These are phyloP conservation scores for Beauveria rudraprayagi DNA, from an alignment of 2,329 filamentous ascomycete species.

Conservation along the genomic window DNA sequence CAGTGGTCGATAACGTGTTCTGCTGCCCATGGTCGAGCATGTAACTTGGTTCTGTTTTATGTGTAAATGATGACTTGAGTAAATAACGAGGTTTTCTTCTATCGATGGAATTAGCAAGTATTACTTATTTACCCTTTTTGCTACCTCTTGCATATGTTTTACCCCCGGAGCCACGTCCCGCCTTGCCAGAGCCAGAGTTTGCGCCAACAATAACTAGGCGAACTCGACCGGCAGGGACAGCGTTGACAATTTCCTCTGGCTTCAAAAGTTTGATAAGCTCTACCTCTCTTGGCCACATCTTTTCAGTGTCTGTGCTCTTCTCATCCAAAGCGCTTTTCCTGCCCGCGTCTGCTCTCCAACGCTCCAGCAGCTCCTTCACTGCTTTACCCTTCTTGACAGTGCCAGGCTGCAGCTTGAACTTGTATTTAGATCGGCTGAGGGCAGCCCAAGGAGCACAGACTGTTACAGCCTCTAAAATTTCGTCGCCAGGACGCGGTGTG, in stretches of 20 bases:
- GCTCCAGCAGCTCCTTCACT: conserved; percentile 78
- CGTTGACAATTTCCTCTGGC: conserved; percentile 72
- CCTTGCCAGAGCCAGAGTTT: conserved; percentile 32
- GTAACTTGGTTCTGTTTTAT: neutral
- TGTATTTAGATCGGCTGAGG: conserved; percentile 73
- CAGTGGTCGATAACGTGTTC: neutral
- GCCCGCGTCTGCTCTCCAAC: conserved; percentile 61
- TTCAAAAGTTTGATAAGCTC: conserved; percentile 76
- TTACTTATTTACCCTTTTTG: conserved; percentile 17
- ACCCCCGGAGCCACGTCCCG: conserved; percentile 31
- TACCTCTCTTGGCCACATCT: conserved; percentile 78
- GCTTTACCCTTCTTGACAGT: conserved; percentile 89
- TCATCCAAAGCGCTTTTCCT: conserved; percentile 56
- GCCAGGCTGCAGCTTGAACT: conserved; percentile 89
- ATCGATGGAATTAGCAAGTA: neutral
- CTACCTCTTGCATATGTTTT: conserved; percentile 25
- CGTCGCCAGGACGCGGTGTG: conserved; percentile 70
- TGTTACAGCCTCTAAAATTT: conserved; percentile 61
- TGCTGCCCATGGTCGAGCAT: neutral
- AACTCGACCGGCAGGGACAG: conserved; percentile 71
- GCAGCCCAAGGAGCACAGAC: conserved; percentile 59
- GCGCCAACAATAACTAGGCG: conserved; percentile 67
- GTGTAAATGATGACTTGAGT: neutral
- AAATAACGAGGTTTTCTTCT: neutral
- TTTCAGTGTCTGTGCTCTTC: conserved; percentile 54